These are phyloP conservation scores for Penicillium griseofulvum DNA, from an alignment of 2,329 filamentous ascomycete genomes.

Conservation along the genomic window DNA sequence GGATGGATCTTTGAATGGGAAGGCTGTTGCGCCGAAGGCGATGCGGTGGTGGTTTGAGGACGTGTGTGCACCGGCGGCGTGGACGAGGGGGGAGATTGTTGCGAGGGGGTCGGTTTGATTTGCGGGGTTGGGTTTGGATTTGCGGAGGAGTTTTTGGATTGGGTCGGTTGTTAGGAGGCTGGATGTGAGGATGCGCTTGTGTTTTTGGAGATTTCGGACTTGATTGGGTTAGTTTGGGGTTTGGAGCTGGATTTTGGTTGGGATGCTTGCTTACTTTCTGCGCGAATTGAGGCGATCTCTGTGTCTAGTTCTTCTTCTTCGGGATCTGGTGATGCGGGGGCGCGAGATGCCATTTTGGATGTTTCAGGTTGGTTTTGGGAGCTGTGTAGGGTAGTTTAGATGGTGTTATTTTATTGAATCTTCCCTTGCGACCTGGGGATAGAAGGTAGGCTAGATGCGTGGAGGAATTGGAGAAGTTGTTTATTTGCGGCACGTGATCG, in stretches of 20 bases:
- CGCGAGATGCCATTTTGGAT: constrained; percentile 7
- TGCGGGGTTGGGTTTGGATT: constrained; percentile 5
- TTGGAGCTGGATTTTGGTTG: background rate
- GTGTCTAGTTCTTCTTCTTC: constrained; percentile 36
- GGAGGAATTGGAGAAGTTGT: background rate
- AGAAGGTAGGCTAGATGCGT: background rate
- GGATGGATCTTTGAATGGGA: constrained; percentile 47
- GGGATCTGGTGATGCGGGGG: constrained; percentile 15
- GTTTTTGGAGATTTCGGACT: constrained; percentile 42
- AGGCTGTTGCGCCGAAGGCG: constrained; percentile 45
- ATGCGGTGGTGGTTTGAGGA: constrained; percentile 44
- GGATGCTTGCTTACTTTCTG: constrained; percentile 37
- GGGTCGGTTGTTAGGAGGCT: constrained; percentile 43
- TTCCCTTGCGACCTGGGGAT: background rate
- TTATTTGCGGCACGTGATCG: constrained; percentile 2
- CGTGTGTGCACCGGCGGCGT: constrained; percentile 32
- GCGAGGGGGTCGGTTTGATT: constrained; percentile 24
- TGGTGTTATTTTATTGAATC: background rate
- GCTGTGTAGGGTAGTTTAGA: no score
- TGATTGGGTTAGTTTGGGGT: constrained; percentile 8
- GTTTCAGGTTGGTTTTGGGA: background rate
- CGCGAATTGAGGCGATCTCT: constrained; percentile 42
- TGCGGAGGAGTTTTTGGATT: constrained; percentile 34
- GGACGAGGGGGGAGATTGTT: constrained; percentile 34
- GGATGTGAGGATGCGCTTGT: constrained; percentile 39